Percentiles rank a stretch among this genome's conserved stretches.
Evolutionary conservation across 345 rosid species (phyloP).

Genomic region (Citrus mangshanensis): DNA sequence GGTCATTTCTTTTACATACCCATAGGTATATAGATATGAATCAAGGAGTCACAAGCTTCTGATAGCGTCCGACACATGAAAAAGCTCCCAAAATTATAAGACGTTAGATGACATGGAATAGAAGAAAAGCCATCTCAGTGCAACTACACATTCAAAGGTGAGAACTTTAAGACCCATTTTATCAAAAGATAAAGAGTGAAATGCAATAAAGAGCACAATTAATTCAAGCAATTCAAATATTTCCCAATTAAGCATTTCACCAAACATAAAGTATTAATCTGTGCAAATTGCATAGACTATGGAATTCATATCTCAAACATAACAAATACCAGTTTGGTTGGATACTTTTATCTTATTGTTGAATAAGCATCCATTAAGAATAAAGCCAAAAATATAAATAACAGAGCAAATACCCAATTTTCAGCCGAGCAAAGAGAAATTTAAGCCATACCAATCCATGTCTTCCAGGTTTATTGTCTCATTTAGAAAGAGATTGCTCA

Average conservation of each 20-base stretch:
- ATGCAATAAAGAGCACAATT: neutral
- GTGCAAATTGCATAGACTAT: neutral
- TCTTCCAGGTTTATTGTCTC: slow-evolving; percentile 71
- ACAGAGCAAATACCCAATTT: neutral
- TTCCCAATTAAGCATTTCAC: neutral
- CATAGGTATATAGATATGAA: neutral
- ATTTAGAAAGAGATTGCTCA: slow-evolving; percentile 80
- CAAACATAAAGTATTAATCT: neutral
- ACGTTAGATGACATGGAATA: neutral
- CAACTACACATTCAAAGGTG: neutral
- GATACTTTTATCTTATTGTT: neutral
- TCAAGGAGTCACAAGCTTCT: neutral
- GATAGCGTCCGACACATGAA: neutral
- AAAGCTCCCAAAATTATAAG: neutral
- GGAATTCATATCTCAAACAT: neutral
- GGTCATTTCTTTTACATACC: neutral
- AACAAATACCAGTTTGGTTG: neutral
- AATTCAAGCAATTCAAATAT: neutral
- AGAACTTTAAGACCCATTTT: neutral
- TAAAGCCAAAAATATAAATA: neutral
- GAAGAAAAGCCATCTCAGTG: neutral
- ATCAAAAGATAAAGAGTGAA: neutral
- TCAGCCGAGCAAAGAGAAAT: slow-evolving; percentile 15
- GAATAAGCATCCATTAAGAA: slow-evolving; percentile 5
- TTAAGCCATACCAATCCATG: slow-evolving; percentile 70